Percentiles rank a stretch among this genome's conserved stretches.
These are phyloP conservation scores for Immersiella caudata DNA, from an alignment of 495 filamentous ascomycete genomes.

Conservation along the genomic window DNA sequence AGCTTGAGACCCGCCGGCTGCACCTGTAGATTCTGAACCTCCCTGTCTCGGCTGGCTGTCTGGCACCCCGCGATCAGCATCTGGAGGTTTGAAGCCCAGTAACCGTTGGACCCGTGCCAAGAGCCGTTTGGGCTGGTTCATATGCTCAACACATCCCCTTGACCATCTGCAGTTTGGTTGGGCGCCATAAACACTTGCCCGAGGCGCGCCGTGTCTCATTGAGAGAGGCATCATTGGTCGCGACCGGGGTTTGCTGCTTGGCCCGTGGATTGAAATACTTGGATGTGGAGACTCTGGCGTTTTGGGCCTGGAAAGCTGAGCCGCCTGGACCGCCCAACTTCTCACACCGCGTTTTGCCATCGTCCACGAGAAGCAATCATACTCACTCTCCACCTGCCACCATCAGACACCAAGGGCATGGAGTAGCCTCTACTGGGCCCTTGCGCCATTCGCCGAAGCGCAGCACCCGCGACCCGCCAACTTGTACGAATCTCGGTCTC, in stretches of 20 bases:
- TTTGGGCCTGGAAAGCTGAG: neutral
- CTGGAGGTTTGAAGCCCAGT: no score
- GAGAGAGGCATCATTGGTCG: constrained; percentile 13
- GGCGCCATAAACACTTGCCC: constrained; percentile 15
- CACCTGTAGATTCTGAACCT: no score
- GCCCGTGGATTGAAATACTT: constrained; percentile 16
- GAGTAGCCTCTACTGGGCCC: constrained; percentile 9
- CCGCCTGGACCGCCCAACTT: neutral
- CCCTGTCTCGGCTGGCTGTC: no score
- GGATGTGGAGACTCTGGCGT: constrained; percentile 17
- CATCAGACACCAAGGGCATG: constrained; percentile 12
- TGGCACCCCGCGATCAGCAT: no score
- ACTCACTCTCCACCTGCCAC: constrained; percentile 12
- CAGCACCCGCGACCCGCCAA: constrained; percentile 5
- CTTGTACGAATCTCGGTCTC: constrained; percentile 1
- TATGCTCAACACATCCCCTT: constrained; percentile 14
- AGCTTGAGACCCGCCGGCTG: no score
- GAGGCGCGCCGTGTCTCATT: neutral
- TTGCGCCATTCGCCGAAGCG: constrained; percentile 1
- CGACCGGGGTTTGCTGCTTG: neutral
- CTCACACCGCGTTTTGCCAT: constrained; percentile 13
- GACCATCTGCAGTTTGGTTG: constrained; percentile 14
- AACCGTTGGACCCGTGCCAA: no score
- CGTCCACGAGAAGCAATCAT: neutral
- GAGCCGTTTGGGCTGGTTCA: no score